Evolutionary conservation across 495 filamentous ascomycete genomes (phyloP), one percentile per base, ranked within the genome.

Genomic region (Xylaria nigripes): DNA sequence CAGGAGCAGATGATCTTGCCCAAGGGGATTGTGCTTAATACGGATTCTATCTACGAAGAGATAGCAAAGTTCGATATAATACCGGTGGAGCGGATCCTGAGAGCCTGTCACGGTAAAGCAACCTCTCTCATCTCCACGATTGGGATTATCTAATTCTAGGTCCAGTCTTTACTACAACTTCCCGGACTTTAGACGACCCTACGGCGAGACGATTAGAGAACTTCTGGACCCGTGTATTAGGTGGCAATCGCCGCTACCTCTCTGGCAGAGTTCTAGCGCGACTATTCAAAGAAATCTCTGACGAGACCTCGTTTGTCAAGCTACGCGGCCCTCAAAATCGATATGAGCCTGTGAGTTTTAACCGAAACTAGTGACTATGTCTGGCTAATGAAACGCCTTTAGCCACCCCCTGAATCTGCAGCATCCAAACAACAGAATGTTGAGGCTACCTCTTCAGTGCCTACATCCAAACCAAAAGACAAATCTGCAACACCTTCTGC

Each of bases 141-240:
- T 4, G 9, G 29, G 23, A 46, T 27, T 8, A 19, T 50, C 60
- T 67, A 45, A 62, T 50, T 24, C 18, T 5, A n/a, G 9, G 48
- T 30, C 15, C 58, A 81, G 77, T 74, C 21, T 81, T 78, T 51
- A 74, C 76, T 2, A 79, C 75, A 9, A 79, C 74, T 1, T 74
- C 72, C 18, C 68, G 74, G 48, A 66, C 70, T 51, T 67, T 78
- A 32, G 61, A 70, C 46, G 77, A 81, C 61, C 77, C 77, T 30
- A 79, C 72, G 13, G 75, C 76, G 1, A 70, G 71, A 36, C 76
- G 77, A 22, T 62, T 79, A 36, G 76, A 81, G 60, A 76, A 79
- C 51, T 79, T 76, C 44, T 81, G 77, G 77, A 78, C 76, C 70
- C 76, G 77, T 48, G 75, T 81, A 47, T 77, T 76, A 64, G 77